Evolutionary conservation across 352 stramenopile genomes (phyloP), one percentile per base, ranked within the genome.

Genomic region (Blastocystis sp.): DNA sequence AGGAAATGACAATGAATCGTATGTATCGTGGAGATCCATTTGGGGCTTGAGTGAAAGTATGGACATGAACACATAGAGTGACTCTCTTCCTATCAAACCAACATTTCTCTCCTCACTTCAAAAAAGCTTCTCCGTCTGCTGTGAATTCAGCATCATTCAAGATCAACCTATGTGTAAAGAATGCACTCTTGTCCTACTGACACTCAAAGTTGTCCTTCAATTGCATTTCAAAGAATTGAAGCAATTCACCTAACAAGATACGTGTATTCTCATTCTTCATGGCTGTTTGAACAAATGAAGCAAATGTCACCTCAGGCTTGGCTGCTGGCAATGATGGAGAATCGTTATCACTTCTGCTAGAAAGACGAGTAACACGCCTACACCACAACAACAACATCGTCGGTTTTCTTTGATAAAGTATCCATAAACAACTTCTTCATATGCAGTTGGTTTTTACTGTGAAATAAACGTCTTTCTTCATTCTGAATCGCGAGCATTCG

Each of bases 91-190:
- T 12, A 63, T 59, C 37, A 80, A 46, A 43, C 1, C 3, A 4
- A n/a, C 4, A n/a, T 12, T 35, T 42, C 1, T 32, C 32, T 54
- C 6, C 39, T 21, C 21, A 80, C 69, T 63, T 80, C 27, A 80
- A 63, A 49, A 65, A 80, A 2, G 58, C 49, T 39, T 80, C 37
- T 61, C 69, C 69, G 37, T 80, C 27, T 24, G 21, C 43, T 61
- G 43, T 59, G 24, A 80, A 80, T 39, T 63, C 69, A 11, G 69
- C 69, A 59, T 80, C 69, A 61, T 80, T 80, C 43, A 80, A 54
- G 21, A 59, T 80, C 24, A 80, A 54, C 24, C 69, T 80, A 80
- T 16, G 11, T 43, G 11, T 37, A 5, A 61, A 35, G 4, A 24
- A 6, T 27, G 29, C 2, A 29, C 11, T 7, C 9, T n/a, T 19